Evolutionary conservation across 495 filamentous ascomycete species (phyloP), one percentile per base, ranked within the genome.

Genomic region (Elasticomyces elasticus): DNA sequence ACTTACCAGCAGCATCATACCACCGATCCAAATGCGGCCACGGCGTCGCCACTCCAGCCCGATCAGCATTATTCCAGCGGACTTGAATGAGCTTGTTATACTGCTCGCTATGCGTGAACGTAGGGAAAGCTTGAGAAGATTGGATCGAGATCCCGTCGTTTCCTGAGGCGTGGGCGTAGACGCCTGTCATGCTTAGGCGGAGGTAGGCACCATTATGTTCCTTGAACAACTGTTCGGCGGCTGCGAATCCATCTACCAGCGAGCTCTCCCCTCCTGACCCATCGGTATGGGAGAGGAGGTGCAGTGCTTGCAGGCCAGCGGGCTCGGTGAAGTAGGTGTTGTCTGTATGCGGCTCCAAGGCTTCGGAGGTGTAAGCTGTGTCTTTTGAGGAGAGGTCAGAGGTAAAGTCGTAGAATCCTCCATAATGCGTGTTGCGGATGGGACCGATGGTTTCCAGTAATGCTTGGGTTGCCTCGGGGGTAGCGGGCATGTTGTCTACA

Each of bases 281-380:
- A 10, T 75, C 72, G 22, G 71, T 76, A 65, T 97, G 91, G 1
- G 84, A 87, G 11, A 97, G 77, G 3, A 95, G 71, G 59, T 97
- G 91, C 66, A 97, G 92, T 5, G 89, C 75, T 62, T 97, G 91
- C 15, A 97, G 77, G 24, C 91, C 87, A 11, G 86, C 82, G 0
- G 91, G 91, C 41, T 95, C 89, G 12, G 80, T 84, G 68, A 95
- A 96, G 67, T 97, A 97, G 31, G 89, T 94, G 22, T 78, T 95
- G 68, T 97, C 91, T 3, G 91, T 96, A 64, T 97, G 91, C 7
- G 82, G 80, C 23, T 75, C 75, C 0, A 97, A 74, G 6, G 79
- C 77, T 48, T 90, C 72, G 53, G 77, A 83, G 13, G 90, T 95
- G 67, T 95, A 97, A n/a, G 91, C 91, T 5, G 84, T 94, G 64